phyloP scores from a whole-genome alignment of 257 asterid genomes.

The Scutellaria galericulata region DNA sequence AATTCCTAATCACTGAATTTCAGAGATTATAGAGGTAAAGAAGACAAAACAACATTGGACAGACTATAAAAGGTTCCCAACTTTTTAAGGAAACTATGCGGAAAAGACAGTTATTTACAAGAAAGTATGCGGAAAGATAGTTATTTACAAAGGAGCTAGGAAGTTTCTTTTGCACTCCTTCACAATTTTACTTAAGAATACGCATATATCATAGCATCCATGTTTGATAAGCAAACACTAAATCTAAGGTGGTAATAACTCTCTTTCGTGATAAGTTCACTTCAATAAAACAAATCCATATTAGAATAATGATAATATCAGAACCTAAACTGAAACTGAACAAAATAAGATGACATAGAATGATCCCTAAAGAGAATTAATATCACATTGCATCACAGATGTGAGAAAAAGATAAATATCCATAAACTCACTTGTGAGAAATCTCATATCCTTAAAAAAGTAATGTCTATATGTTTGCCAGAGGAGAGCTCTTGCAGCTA shows the following conservation, averaged over 20 bases:
- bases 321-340: background rate
- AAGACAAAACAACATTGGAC: background rate
- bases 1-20: background rate
- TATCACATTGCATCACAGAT: background rate
- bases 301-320: background rate
- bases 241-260: background rate
- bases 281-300: background rate
- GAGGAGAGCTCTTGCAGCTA: background rate
- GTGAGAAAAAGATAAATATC: background rate
- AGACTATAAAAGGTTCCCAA: background rate
- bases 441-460: conserved; percentile 1
- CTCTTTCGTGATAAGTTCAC: conserved; percentile 1
- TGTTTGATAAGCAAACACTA: background rate
- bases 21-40: background rate
- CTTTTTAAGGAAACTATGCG: background rate
- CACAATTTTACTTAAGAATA: background rate
- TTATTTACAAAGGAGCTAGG: background rate
- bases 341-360: background rate
- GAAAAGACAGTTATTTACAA: background rate
- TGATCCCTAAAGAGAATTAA: conserved; percentile 12
- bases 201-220: background rate
- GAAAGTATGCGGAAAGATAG: background rate
- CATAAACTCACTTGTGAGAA: background rate
- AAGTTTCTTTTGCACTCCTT: background rate
- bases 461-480: background rate